Base-by-base conservation (phyloP, 495 filamentous ascomycete genomes). In the Chaetomium cochliodes region DNA sequence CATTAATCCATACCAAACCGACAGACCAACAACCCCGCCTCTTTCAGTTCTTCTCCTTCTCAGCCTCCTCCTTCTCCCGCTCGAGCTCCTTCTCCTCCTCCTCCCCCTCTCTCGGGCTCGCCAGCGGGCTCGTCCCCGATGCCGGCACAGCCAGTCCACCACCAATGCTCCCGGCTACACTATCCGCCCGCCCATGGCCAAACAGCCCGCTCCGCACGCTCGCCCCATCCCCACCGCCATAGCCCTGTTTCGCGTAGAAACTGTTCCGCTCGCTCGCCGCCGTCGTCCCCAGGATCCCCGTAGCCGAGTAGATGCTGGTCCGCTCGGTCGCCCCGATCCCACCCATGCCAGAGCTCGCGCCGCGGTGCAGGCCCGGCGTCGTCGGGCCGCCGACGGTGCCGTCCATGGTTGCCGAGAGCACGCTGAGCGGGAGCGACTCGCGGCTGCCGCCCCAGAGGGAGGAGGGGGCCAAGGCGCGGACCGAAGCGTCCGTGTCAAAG, bases 401-500 rank as follows among this genome's bases (percentile, higher is more conserved):
- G 47, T 86, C 88, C 60, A 90, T 81, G 65, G 86, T 93, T 9
- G 88, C 86, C 63, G 91, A 94, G 16, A 98, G 84, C 1, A 97
- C 87, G 73, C 91, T 96, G 30, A 98, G 77, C 2, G 94, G 94
- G 3, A 98, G 81, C 30, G 87, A 91, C 73, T 98, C 94, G 55
- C 84, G 82, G 69, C 90, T 93, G 22, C 93, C 93, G 22, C 94
- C 94, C 81, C 92, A 98, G 1, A 97, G 78, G 0, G 92, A 96
- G 0, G 92, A 96, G 0, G 94, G 94, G 1, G 94, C 91, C 26
- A 98, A 82, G 2, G 92, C 94, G 50, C 94, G 91, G 20, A 97
- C 89, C 0, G 92, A 97, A 3, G 96, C 96, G 75, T 98, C 93
- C 0, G 96, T 98, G 75, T 98, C 94, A 70, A 97, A 83, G 0